Conservation (phyloP, 2,329 filamentous ascomycete genomes). For the Diaporthe destruens region DNA sequence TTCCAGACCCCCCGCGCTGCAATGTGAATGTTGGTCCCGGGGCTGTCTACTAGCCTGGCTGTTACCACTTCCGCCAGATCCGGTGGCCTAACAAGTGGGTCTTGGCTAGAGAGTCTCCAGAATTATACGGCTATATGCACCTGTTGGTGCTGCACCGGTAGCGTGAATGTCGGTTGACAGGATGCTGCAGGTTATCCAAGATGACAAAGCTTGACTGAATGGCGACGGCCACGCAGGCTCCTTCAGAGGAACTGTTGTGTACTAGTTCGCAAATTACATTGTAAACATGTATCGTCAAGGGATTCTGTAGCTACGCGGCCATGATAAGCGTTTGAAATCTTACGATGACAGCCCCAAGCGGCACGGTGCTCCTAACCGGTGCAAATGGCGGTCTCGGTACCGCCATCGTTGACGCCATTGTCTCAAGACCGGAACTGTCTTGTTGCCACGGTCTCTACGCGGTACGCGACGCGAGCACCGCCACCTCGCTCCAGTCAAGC, state of each 20-base stretch:
- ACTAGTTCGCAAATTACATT: too few species aligned
- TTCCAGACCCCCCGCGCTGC: neutral
- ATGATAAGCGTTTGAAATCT: neutral
- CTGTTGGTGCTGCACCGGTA: neutral
- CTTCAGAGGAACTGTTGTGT: neutral
- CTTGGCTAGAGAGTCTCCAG: neutral
- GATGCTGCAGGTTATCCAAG: neutral
- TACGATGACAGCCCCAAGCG: constrained; percentile 33
- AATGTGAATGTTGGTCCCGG: neutral
- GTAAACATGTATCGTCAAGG: neutral
- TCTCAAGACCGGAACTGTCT: constrained; percentile 49
- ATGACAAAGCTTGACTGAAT: neutral
- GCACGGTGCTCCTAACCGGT: constrained; percentile 46
- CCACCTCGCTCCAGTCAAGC: constrained; percentile 46
- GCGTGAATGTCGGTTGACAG: neutral
- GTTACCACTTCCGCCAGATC: neutral
- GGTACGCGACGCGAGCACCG: constrained; percentile 51
- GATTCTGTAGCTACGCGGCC: neutral
- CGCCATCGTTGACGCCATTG: constrained; percentile 50
- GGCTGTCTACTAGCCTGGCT: neutral
- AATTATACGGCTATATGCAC: neutral
- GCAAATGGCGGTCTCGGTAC: neutral
- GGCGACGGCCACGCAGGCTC: neutral
- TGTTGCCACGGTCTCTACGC: constrained; percentile 53
- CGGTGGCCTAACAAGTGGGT: neutral